Conservation (phyloP, 768 basidiomycete species). For the Mycena epipterygia region DNA sequence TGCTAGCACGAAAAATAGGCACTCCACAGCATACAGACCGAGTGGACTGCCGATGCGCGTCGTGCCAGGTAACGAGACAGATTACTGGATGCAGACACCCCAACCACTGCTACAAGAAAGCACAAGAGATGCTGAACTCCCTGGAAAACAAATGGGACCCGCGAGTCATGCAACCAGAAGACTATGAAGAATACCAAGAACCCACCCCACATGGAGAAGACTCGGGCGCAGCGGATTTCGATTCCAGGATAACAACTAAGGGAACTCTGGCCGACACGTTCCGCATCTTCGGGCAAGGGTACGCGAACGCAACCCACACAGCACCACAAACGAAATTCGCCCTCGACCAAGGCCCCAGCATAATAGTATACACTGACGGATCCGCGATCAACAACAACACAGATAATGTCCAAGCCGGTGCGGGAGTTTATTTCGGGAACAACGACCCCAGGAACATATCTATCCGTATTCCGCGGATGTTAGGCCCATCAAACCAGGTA, state of each 20-base stretch:
- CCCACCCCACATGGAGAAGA: neutral
- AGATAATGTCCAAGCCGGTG: slow-evolving; percentile 1
- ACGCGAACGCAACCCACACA: neutral
- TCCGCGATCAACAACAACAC: slow-evolving; percentile 1
- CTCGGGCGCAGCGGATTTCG: too few relatives aligned
- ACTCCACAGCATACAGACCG: neutral
- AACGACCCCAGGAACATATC: slow-evolving; percentile 13
- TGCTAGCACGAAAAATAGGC: too few relatives aligned
- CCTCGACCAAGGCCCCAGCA: neutral
- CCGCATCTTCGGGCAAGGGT: neutral
- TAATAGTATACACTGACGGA: slow-evolving; percentile 14
- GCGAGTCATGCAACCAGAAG: neutral
- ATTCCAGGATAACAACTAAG: neutral
- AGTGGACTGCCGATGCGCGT: neutral
- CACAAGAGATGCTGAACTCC: too few relatives aligned
- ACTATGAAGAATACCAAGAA: neutral
- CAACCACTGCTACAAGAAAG: neutral
- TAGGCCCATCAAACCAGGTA: slow-evolving; percentile 6
- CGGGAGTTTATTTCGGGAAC: slow-evolving; percentile 16
- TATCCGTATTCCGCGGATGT: neutral
- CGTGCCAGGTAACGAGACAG: neutral
- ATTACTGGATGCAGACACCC: neutral
- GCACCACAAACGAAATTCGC: neutral
- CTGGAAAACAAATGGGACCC: slow-evolving; percentile 4
- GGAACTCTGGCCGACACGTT: neutral